Conservation (phyloP, 305 asterid species). For the Nicotiana rustica region DNA sequence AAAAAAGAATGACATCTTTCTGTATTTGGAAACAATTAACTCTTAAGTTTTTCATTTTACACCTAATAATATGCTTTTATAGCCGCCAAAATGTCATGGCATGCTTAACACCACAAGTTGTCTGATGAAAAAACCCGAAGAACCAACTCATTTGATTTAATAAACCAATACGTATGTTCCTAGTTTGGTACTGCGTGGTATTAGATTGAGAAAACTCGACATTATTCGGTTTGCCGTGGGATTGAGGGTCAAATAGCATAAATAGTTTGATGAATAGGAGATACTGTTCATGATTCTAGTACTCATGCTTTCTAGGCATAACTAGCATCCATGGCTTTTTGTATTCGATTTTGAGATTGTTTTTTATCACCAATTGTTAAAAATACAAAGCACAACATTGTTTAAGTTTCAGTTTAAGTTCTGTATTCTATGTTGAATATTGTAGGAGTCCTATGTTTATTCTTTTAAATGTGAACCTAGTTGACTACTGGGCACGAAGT, state of each 20-base stretch:
- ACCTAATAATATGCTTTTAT: too few relatives aligned
- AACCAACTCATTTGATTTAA: not conserved
- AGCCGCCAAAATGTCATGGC: too few relatives aligned
- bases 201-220: not conserved
- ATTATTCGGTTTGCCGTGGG: not conserved
- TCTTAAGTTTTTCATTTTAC: too few relatives aligned
- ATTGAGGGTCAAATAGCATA: slow-evolving; percentile 18
- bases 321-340: not conserved
- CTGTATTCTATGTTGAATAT: not conserved
- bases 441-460: not conserved
- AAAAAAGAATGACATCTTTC: too few relatives aligned
- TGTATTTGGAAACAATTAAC: too few relatives aligned
- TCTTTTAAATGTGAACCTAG: not conserved
- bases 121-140: not conserved
- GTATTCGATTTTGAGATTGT: not conserved
- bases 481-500: too few relatives aligned
- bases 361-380: not conserved
- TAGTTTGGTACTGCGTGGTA: not conserved
- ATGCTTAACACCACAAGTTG: too few relatives aligned
- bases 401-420: not conserved
- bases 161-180: not conserved
- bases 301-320: slow-evolving; percentile 9
- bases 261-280: not conserved
- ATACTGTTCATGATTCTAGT: not conserved
- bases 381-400: not conserved